These are phyloP conservation scores for Suillus cothurnatus DNA, from an alignment of 768 basidiomycete genomes.

Conservation along the genomic window DNA sequence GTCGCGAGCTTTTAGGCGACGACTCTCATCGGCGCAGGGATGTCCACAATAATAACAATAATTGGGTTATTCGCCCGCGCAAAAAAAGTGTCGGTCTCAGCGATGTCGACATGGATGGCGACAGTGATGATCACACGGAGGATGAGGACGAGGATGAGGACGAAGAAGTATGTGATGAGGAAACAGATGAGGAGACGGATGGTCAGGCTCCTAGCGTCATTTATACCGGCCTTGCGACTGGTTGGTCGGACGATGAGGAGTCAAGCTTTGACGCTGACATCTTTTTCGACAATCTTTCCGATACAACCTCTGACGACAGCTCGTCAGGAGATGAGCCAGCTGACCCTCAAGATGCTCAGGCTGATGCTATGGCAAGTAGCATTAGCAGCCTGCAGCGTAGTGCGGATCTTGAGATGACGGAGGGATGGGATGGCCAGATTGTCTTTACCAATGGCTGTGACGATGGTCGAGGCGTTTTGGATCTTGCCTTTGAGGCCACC, in stretches of 20 bases:
- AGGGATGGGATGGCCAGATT: slow-evolving; percentile 77
- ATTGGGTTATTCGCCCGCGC: slow-evolving; percentile 72
- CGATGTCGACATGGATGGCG: slow-evolving; percentile 67
- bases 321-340: slow-evolving; percentile 47
- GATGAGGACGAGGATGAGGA: slow-evolving; percentile 57
- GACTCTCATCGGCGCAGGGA: slow-evolving; percentile 45
- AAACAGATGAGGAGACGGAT: slow-evolving; percentile 51
- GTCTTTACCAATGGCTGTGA: slow-evolving; percentile 67
- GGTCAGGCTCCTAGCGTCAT: slow-evolving; percentile 38
- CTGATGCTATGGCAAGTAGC: slow-evolving; percentile 25
- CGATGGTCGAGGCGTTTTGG: slow-evolving; percentile 54
- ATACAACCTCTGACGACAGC: slow-evolving; percentile 43
- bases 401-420: slow-evolving; percentile 58
- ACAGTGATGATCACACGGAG: slow-evolving; percentile 57
- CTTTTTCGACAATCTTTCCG: slow-evolving; percentile 80
- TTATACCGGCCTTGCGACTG: slow-evolving; percentile 68
- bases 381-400: slow-evolving; percentile 41
- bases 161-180: slow-evolving; percentile 39
- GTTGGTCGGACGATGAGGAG: slow-evolving; percentile 81
- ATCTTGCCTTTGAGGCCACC: slow-evolving; percentile 71
- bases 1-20: slow-evolving; percentile 61
- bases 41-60: slow-evolving; percentile 45
- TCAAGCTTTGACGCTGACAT: slow-evolving; percentile 81
- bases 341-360: slow-evolving; percentile 42
- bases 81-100: slow-evolving; percentile 69